phyloP scores from a whole-genome alignment of 2,329 filamentous ascomycete species.

The Penicillium sp. region DNA sequence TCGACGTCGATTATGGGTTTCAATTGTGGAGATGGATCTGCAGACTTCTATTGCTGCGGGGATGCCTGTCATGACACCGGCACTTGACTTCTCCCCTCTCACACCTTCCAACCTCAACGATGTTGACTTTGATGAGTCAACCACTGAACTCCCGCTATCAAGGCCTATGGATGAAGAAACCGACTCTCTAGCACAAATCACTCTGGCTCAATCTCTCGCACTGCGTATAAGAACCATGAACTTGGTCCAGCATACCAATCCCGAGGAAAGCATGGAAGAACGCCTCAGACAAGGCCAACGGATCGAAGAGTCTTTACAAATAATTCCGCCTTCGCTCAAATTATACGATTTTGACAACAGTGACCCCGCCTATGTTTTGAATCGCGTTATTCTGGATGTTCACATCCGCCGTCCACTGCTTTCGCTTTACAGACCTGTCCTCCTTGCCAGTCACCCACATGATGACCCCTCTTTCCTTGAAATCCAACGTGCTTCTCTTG shows the following conservation, averaged over 20 bases:
- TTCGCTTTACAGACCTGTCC: slow-evolving; percentile 29
- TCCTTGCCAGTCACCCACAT: slow-evolving; percentile 13
- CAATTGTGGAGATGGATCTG: slow-evolving; percentile 49
- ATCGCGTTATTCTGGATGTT: slow-evolving; percentile 28
- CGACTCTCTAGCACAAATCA: slow-evolving; percentile 13
- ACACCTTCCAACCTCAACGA: slow-evolving; percentile 45
- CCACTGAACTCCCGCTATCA: slow-evolving; percentile 24
- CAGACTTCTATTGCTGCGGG: slow-evolving; percentile 41
- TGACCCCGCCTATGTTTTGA: slow-evolving; percentile 7
- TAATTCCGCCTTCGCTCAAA: slow-evolving; percentile 8
- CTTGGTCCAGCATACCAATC: slow-evolving; percentile 1
- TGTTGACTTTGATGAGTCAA: slow-evolving; percentile 42
- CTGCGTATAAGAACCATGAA: slow-evolving; percentile 17
- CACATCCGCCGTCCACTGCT: slow-evolving; percentile 31
- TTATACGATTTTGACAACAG: background rate
- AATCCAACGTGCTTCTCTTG: slow-evolving; percentile 23
- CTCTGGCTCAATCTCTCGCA: slow-evolving; percentile 15
- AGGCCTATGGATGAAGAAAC: slow-evolving; percentile 26
- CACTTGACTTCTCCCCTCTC: slow-evolving; percentile 37
- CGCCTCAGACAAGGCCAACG: slow-evolving; percentile 7
- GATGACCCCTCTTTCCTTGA: slow-evolving; percentile 18
- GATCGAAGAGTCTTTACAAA: slow-evolving; percentile 12
- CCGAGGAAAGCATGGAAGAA: slow-evolving; percentile 7
- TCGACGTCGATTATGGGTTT: slow-evolving; percentile 38
- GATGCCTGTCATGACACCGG: slow-evolving; percentile 40